Evolutionary conservation across 2,329 filamentous ascomycete genomes (phyloP).

Genomic region (Diaporthe australafricana): DNA sequence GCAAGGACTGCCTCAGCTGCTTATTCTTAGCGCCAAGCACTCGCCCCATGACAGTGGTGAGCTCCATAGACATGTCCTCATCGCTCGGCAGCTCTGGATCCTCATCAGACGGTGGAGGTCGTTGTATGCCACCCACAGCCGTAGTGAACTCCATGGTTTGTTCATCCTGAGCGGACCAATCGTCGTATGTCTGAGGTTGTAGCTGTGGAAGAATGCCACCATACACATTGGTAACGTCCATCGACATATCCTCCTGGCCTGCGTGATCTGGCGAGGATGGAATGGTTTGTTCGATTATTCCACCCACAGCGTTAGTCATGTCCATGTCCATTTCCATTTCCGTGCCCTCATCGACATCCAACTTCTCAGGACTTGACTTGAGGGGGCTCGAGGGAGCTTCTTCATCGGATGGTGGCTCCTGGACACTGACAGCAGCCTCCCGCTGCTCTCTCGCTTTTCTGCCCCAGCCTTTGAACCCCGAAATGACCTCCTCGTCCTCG

Average conservation of each 20-base stretch:
- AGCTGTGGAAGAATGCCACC: constrained; percentile 77
- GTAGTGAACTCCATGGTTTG: constrained; percentile 89
- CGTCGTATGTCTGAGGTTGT: constrained; percentile 41
- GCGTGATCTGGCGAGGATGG: constrained; percentile 50
- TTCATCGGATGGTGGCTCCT: constrained; percentile 23
- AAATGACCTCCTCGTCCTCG: constrained; percentile 76
- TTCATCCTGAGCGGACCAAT: constrained; percentile 58
- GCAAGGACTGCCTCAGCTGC: constrained; percentile 30
- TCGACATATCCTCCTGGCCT: constrained; percentile 80
- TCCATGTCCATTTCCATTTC: constrained; percentile 69
- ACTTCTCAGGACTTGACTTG: constrained; percentile 33
- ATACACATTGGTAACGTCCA: constrained; percentile 90
- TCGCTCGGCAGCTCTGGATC: constrained; percentile 58
- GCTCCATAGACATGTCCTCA: constrained; percentile 84
- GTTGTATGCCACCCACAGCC: constrained; percentile 78
- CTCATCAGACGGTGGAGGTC: constrained; percentile 45
- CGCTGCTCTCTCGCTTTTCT: constrained; percentile 68
- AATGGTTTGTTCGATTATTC: constrained; percentile 49
- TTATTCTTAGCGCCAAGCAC: constrained; percentile 51
- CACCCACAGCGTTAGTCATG: constrained; percentile 61
- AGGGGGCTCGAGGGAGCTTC: constrained; percentile 32
- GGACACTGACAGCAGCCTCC: constrained; percentile 46
- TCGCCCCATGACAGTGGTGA: constrained; percentile 74
- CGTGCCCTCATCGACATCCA: constrained; percentile 54
- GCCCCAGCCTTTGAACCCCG: constrained; percentile 79